Percentiles rank a stretch among this genome's conserved stretches.
phyloP scores from a whole-genome alignment of 2,329 filamentous ascomycete genomes.

The Cryphonectria nitschkei region DNA sequence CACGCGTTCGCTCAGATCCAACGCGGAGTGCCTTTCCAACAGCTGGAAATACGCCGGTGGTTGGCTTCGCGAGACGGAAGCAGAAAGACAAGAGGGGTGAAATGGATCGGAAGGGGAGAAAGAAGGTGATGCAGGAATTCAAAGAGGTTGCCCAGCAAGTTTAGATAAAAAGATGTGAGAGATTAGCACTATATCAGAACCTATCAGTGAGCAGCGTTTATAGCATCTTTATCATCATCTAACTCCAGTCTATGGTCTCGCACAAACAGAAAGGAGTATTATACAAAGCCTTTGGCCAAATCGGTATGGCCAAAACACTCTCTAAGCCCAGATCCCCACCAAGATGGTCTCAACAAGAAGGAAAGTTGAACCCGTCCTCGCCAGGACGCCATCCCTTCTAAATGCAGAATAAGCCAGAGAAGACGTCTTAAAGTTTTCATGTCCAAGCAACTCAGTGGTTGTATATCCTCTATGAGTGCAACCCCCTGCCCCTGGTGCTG shows the following conservation, averaged over 20 bases:
- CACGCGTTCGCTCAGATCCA: no score
- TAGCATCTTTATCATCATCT: background rate
- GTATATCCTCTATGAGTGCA: background rate
- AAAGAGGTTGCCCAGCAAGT: background rate
- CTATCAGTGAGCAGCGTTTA: background rate
- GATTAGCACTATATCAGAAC: background rate
- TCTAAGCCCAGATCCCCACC: background rate
- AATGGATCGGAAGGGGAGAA: no score
- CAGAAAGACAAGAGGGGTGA: no score
- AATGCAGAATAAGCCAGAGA: background rate
- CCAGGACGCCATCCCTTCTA: background rate
- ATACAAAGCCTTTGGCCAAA: background rate
- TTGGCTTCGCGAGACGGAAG: no score
- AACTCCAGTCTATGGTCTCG: background rate
- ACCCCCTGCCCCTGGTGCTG: background rate
- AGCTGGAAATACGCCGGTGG: no score
- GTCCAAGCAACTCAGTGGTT: background rate
- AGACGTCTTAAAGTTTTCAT: background rate
- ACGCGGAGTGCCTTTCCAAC: no score
- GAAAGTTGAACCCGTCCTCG: background rate
- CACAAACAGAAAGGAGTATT: background rate
- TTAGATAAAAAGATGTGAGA: background rate
- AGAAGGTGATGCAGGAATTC: background rate
- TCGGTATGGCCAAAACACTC: background rate
- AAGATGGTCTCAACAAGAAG: background rate